Evolutionary conservation across 345 rosid genomes (phyloP), one percentile per base, ranked within the genome.

Genomic region (Salix viminalis): DNA sequence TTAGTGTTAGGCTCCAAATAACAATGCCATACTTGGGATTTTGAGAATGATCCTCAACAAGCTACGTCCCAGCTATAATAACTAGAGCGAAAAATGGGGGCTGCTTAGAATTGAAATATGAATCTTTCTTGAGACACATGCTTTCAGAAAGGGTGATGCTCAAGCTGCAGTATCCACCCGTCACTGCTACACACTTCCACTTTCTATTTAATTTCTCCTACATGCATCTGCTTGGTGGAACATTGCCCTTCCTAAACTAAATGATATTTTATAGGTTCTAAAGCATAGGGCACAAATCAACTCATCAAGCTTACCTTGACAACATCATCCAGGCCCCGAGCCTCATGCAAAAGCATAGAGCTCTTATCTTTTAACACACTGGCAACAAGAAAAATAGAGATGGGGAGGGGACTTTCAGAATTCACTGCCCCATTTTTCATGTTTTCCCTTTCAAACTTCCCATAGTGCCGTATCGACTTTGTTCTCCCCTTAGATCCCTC

Each of bases 361-460:
- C 98, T 93, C 88, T 91, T 92, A 80, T 96, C 99, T 85, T 95
- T 95, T 84, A 96, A 83, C 81, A 96, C 97, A 80, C 96, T 93
- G 72, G 99, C 99, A 74, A 93, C 99, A 76, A 96, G 92, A 87
- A 96, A 96, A 65, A 93, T 86, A 14, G 99, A 90, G 72, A 96
- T 93, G 71, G 99, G 98, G 34, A 96, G 89, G 3, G 99, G 95
- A 14, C 90, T 91, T 69, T 90, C 94, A 1, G 89, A 62, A 68
- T 67, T 80, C 75, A 83, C 85, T 4, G 83, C 84, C 72, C 89
- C 86, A 39, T 85, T 87, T 83, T 83, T 92, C 92, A 87, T 85
- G 72, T 93, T 91, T 77, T 93, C 97, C 85, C 98, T 89, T 85
- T 96, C 98, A 64, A 77, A 96, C 75, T 93, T 96, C 26, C 99